These are phyloP conservation scores for Calocybe cyanea DNA, from an alignment of 768 basidiomycete species.

Conservation along the genomic window DNA sequence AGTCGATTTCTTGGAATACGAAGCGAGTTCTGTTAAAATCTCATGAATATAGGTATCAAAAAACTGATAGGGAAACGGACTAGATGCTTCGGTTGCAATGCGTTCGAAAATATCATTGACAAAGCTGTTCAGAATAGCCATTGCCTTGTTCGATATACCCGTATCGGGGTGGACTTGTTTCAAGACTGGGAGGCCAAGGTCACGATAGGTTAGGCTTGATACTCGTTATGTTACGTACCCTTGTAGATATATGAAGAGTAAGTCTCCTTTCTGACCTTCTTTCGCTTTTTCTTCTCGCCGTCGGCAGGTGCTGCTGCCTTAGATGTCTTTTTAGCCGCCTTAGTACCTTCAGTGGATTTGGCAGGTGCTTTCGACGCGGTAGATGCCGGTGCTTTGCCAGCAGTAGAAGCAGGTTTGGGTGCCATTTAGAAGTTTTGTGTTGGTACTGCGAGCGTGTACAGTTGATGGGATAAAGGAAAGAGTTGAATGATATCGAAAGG, in stretches of 20 bases:
- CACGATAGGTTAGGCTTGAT: neutral
- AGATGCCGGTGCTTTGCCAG: slow-evolving; percentile 76
- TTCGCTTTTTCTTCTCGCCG: slow-evolving; percentile 84
- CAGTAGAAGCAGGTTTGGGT: slow-evolving; percentile 78
- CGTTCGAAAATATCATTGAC: slow-evolving; percentile 95
- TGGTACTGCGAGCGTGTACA: slow-evolving; percentile 7
- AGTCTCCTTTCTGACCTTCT: slow-evolving; percentile 85
- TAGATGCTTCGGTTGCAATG: slow-evolving; percentile 89
- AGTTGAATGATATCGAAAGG: slow-evolving; percentile 15
- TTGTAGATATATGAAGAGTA: slow-evolving; percentile 94
- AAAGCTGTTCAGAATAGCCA: slow-evolving; percentile 95
- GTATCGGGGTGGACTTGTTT: slow-evolving; percentile 99
- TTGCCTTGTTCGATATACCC: slow-evolving; percentile 99
- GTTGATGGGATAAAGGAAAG: slow-evolving; percentile 20
- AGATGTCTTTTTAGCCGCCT: slow-evolving; percentile 80
- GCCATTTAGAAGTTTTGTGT: slow-evolving; percentile 41
- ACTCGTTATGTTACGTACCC: slow-evolving; percentile 37
- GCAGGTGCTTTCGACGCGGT: slow-evolving; percentile 73
- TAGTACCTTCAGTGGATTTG: slow-evolving; percentile 54
- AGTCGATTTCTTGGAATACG: slow-evolving; percentile 98
- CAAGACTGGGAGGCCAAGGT: slow-evolving; percentile 60
- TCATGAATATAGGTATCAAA: neutral
- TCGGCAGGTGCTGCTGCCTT: slow-evolving; percentile 60
- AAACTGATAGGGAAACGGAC: slow-evolving; percentile 40
- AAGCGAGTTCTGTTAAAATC: slow-evolving; percentile 72